These are phyloP conservation scores for Zymoseptoria crescenta DNA, from an alignment of 2,329 filamentous ascomycete species.

Conservation along the genomic window DNA sequence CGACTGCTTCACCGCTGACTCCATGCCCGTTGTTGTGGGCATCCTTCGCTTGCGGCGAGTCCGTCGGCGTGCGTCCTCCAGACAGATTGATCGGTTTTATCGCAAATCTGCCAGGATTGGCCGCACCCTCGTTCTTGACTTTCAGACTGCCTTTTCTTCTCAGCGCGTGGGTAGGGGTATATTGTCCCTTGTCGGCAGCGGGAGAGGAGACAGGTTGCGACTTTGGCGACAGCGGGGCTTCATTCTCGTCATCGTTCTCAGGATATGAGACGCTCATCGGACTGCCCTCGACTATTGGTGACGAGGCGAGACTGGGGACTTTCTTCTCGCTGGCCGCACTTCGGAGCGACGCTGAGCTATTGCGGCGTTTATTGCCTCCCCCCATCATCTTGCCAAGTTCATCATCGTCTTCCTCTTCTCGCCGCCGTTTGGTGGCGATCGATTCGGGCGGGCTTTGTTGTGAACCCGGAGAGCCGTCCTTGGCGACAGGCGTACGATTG, in stretches of 20 bases:
- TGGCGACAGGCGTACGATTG: slow-evolving; percentile 13
- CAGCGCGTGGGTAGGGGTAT: slow-evolving; percentile 22
- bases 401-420: slow-evolving; percentile 91
- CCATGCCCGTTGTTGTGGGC: background rate
- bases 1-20: slow-evolving; percentile 8
- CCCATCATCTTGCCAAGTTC: slow-evolving; percentile 73
- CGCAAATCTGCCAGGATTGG: slow-evolving; percentile 19
- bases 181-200: background rate
- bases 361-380: slow-evolving; percentile 36
- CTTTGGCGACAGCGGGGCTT: background rate
- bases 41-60: background rate
- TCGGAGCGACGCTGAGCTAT: slow-evolving; percentile 25
- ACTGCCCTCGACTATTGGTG: background rate
- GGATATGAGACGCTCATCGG: slow-evolving; percentile 5
- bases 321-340: slow-evolving; percentile 7
- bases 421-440: slow-evolving; percentile 71
- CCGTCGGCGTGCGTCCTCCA: background rate
- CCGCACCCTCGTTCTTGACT: slow-evolving; percentile 35
- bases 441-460: slow-evolving; percentile 12
- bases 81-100: slow-evolving; percentile 21
- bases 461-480: slow-evolving; percentile 27
- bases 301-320: background rate
- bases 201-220: slow-evolving; percentile 9
- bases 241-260: slow-evolving; percentile 4
- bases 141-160: slow-evolving; percentile 39